A percentile compares a stretch with the other conserved stretches of the same genome.
phyloP scores from a whole-genome alignment of 2,329 filamentous ascomycete genomes.

The Chlorencoelia australis region DNA sequence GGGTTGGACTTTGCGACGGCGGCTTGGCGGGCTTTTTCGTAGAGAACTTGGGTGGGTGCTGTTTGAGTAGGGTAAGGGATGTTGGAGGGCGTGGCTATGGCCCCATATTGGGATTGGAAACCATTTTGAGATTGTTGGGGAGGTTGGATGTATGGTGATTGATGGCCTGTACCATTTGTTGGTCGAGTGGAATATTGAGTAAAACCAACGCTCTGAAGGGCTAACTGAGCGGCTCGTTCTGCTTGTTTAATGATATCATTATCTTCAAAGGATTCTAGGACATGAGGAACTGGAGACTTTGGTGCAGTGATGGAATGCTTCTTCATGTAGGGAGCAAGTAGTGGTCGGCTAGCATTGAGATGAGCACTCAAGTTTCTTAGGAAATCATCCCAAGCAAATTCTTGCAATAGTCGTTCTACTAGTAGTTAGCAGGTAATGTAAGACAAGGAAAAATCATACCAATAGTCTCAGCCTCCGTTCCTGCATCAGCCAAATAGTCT shows the following conservation, averaged over 20 bases:
- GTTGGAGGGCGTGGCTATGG: constrained; percentile 2
- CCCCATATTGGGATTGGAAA: constrained; percentile 10
- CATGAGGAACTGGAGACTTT: constrained; percentile 5
- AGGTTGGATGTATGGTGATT: constrained; percentile 15
- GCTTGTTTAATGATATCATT: constrained; percentile 13
- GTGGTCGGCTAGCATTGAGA: constrained; percentile 46
- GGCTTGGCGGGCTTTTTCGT: constrained; percentile 45
- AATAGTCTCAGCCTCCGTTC: constrained; percentile 34
- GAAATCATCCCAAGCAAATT: constrained; percentile 55
- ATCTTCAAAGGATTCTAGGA: constrained; percentile 6
- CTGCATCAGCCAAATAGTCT: constrained; percentile 44
- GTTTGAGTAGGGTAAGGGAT: constrained; percentile 29
- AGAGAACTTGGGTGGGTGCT: constrained; percentile 43
- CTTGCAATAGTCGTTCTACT: constrained; percentile 39
- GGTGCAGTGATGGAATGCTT: constrained; percentile 23
- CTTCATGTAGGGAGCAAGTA: constrained; percentile 36
- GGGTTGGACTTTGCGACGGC: constrained; percentile 45
- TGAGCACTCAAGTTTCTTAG: constrained; percentile 47
- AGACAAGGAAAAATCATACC: constrained; percentile 26
- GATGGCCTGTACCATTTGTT: constrained; percentile 8
- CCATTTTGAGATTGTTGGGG: constrained; percentile 23
- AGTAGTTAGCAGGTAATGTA: constrained; percentile 14
- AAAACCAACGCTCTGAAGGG: constrained; percentile 9
- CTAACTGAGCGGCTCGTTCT: constrained; percentile 3
- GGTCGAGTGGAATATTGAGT: constrained; percentile 4